Conservation (phyloP, 1,139 yeast genomes). For the Taphrina confusa region DNA sequence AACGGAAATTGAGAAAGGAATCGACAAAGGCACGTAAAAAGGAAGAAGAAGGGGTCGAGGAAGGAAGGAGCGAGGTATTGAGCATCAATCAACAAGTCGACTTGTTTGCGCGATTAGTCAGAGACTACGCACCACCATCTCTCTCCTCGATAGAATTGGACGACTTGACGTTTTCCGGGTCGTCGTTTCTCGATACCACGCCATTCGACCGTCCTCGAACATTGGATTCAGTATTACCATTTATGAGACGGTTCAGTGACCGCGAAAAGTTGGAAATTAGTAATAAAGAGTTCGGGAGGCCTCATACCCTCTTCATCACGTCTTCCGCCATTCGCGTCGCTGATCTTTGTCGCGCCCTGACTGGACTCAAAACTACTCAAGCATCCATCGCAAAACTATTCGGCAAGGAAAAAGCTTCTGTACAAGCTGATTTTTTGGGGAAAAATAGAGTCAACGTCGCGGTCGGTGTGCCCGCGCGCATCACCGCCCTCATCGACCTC, state of each 20-base stretch:
- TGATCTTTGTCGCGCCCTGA: conserved; percentile 19
- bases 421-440: conserved; percentile 5
- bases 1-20: conserved; percentile 14
- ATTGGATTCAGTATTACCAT: background rate
- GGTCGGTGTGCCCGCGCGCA: conserved; percentile 28
- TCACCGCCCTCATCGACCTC: background rate
- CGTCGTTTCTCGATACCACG: conserved; percentile 10
- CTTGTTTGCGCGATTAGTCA: conserved; percentile 6
- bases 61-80: background rate
- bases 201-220: conserved; percentile 1
- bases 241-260: background rate
- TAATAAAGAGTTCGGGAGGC: conserved; percentile 20
- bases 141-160: conserved; percentile 16
- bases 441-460: conserved; percentile 20
- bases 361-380: background rate
- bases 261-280: conserved; percentile 15
- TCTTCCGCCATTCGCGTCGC: conserved; percentile 33
- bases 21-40: conserved; percentile 12
- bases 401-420: conserved; percentile 20
- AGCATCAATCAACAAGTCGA: conserved; percentile 28
- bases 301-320: conserved; percentile 22
- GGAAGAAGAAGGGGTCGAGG: conserved; percentile 8
- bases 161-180: background rate
- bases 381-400: conserved; percentile 12
- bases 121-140: background rate